Percentiles rank a stretch among this genome's conserved stretches.
These are phyloP conservation scores for Fistulinella staudtii DNA, from an alignment of 1,284 basidiomycete species.

Conservation along the genomic window DNA sequence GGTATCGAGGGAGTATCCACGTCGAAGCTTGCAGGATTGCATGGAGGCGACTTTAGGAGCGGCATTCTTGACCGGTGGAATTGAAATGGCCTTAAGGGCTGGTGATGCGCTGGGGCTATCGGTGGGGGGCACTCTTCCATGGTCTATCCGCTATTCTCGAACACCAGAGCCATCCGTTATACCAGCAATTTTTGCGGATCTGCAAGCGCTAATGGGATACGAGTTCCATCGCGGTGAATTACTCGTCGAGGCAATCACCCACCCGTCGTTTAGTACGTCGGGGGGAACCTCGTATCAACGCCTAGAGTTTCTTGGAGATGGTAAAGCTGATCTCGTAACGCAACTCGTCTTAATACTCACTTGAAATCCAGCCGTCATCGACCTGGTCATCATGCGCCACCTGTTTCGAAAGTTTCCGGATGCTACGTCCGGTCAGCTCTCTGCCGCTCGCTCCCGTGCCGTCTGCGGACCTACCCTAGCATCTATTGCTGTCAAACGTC, in stretches of 20 bases:
- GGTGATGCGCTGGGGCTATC: constrained; percentile 64
- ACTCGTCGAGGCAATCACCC: constrained; percentile 73
- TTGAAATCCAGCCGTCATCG: constrained; percentile 57
- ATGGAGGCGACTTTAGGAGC: constrained; percentile 82
- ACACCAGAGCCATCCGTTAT: constrained; percentile 33
- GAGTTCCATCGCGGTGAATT: constrained; percentile 59
- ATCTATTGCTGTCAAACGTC: constrained; percentile 57
- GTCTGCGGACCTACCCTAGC: constrained; percentile 75
- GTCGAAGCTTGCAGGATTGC: constrained; percentile 76
- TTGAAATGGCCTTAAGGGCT: constrained; percentile 59
- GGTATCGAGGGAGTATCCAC: constrained; percentile 43
- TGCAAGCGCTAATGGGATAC: constrained; percentile 70
- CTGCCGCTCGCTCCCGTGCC: constrained; percentile 63
- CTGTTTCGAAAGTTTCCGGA: constrained; percentile 65
- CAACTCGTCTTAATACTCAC: constrained; percentile 10
- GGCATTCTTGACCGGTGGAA: constrained; percentile 64
- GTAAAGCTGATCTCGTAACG: constrained; percentile 39
- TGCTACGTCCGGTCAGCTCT: constrained; percentile 72
- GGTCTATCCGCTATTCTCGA: constrained; percentile 50
- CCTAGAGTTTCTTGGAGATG: constrained; percentile 83
- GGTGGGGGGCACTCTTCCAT: constrained; percentile 65
- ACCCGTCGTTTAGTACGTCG: constrained; percentile 64
- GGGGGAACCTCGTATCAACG: constrained; percentile 72
- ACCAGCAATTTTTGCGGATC: constrained; percentile 46
- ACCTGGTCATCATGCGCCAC: constrained; percentile 70